These are phyloP conservation scores for Cotoneaster glaucophyllus DNA, from an alignment of 306 rosid genomes.

Conservation along the genomic window DNA sequence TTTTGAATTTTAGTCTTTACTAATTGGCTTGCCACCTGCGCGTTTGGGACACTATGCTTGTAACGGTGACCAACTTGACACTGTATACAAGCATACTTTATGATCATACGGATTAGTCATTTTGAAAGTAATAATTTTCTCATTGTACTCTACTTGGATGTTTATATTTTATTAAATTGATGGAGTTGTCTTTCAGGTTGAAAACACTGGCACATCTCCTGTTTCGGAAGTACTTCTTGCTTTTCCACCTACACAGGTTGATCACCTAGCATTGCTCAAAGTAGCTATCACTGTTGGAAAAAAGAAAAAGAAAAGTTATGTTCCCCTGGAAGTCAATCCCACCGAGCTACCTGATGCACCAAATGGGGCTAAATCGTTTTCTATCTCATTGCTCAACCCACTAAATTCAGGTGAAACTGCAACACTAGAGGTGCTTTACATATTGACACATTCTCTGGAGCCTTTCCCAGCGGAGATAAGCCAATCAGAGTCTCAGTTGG, in stretches of 20 bases:
- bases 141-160: neutral
- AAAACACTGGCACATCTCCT: conserved; percentile 63
- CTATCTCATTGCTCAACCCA: conserved; percentile 53
- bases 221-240: conserved; percentile 73
- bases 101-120: neutral
- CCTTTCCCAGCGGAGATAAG: conserved; percentile 90
- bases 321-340: conserved; percentile 71
- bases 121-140: neutral
- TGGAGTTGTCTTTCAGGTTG: conserved; percentile 53
- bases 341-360: conserved; percentile 67
- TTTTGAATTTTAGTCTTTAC: neutral
- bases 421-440: conserved; percentile 73
- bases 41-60: neutral
- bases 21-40: neutral
- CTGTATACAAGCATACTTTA: neutral
- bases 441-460: conserved; percentile 72
- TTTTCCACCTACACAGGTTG: conserved; percentile 66
- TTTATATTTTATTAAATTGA: conserved; percentile 9
- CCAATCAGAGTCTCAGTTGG: conserved; percentile 90
- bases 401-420: conserved; percentile 54
- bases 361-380: conserved; percentile 69
- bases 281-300: conserved; percentile 67
- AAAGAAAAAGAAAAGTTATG: conserved; percentile 65
- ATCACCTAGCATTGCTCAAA: conserved; percentile 67
- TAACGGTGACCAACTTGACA: neutral